Conservation (phyloP, 129 eudicot genomes). For the Arctium lappa region DNA sequence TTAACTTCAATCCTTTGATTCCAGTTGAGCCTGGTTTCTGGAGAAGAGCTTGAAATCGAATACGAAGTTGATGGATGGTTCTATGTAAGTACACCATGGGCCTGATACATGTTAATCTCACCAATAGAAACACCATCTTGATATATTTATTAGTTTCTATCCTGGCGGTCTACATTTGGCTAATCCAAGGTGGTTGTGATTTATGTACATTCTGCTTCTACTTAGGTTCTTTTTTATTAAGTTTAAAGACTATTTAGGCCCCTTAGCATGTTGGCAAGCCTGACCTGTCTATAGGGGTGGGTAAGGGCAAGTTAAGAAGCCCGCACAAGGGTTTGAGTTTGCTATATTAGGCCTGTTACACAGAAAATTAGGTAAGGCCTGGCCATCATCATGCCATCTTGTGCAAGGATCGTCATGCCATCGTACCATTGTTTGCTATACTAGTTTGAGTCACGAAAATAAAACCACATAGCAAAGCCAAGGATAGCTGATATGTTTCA, state of each 20-base stretch:
- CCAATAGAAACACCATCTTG: background rate
- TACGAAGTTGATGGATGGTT: constrained; percentile 94
- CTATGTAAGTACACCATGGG: constrained; percentile 54
- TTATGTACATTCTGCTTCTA: too few relatives aligned
- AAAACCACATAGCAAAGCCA: background rate
- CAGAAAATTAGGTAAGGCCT: too few relatives aligned
- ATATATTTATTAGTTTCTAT: background rate
- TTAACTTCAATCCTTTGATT: constrained; percentile 3
- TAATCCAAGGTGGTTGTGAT: background rate
- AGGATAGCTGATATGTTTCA: constrained; percentile 1
- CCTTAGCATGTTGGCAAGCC: too few relatives aligned
- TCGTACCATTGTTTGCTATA: too few relatives aligned
- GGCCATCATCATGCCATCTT: too few relatives aligned
- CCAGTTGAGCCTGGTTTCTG: constrained; percentile 74
- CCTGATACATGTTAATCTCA: background rate
- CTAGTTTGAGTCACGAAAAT: too few relatives aligned
- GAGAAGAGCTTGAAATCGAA: constrained; percentile 81
- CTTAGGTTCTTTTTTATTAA: background rate
- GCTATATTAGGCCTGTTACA: too few relatives aligned
- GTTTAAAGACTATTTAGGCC: too few relatives aligned
- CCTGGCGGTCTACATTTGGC: background rate
- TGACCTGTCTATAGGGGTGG: too few relatives aligned
- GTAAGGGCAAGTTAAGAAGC: too few relatives aligned
- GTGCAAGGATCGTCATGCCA: too few relatives aligned
- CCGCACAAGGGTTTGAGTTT: too few relatives aligned